Base-by-base conservation (phyloP, 164 flowering plant genomes). In the Litsea cubeba region DNA sequence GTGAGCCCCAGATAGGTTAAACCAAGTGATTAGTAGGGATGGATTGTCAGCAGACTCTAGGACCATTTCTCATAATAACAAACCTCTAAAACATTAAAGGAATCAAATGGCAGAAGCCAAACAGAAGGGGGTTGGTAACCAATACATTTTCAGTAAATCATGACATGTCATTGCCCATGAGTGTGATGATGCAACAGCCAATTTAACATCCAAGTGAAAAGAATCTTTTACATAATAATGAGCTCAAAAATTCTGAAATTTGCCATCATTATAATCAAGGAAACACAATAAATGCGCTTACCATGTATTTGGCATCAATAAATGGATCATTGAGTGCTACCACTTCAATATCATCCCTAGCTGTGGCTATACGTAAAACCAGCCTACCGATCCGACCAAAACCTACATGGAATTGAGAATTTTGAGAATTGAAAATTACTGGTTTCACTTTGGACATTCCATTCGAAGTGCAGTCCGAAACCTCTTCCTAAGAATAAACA, bases 341-440 rank as follows among this genome's bases (percentile, higher is more conserved):
- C 69, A 95, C 97, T 25, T 92, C 97, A 71, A 95, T 82, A 76
- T 93, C 98, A 87, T 93, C 92, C 81, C 98, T 89, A 64, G 75
- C 77, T 35, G 84, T 79, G 62, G 99, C 98, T 26, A 93, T 75
- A 68, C 98, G 87, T 30, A 95, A 82, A 62, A 93, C 97, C 83
- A 95, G 75, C 78, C 99, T 87, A 72, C 99, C 99, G 82, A 95
- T 95, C 62, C 99, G 90, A 60, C 99, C 99, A 92, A 95, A 95
- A 77, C 99, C 99, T 95, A 84, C 79, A 71, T 50, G 4, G 28
- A 22, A 35, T 12, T 6, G 25, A 51, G 62, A 66, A 50, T 65
- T 35, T 73, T 14, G 50, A 35, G 28, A 50, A 74, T 50, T 14
- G 22, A 71, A n/a, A 63, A 63, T 22, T 63, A 25, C 28, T 8